Evolutionary conservation across 495 filamentous ascomycete genomes (phyloP).

Genomic region (Cairneyella variabilis): DNA sequence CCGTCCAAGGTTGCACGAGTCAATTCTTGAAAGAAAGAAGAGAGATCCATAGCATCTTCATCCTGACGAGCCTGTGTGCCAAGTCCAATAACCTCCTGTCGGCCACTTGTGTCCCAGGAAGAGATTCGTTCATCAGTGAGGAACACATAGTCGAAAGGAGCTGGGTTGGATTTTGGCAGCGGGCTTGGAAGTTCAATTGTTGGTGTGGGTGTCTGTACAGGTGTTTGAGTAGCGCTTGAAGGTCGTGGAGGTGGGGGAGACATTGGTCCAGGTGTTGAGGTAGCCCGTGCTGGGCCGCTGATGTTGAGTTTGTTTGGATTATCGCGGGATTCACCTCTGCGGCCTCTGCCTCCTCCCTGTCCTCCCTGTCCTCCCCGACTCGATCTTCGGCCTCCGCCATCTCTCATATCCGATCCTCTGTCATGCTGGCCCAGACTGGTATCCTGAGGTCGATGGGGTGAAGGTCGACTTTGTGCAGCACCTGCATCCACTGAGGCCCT

Average conservation of each 20-base stretch:
- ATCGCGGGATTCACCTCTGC: constrained; percentile 21
- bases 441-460: constrained; percentile 49
- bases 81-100: constrained; percentile 46
- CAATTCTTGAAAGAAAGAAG: constrained; percentile 80
- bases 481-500: constrained; percentile 36
- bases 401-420: constrained; percentile 16
- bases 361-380: constrained; percentile 24
- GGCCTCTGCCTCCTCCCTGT: constrained; percentile 21
- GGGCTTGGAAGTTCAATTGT: constrained; percentile 10
- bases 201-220: constrained; percentile 26
- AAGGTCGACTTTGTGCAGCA: constrained; percentile 38
- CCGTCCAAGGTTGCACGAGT: constrained; percentile 66
- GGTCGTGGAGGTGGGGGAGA: constrained; percentile 37
- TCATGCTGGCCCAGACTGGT: constrained; percentile 47
- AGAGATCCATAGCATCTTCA: constrained; percentile 61
- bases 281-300: constrained; percentile 10
- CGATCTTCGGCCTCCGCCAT: constrained; percentile 18
- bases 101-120: constrained; percentile 43
- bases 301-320: constrained; percentile 18
- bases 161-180: constrained; percentile 10
- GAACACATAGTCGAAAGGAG: constrained; percentile 41
- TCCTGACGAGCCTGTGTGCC: constrained; percentile 55
- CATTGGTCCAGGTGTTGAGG: constrained; percentile 25
- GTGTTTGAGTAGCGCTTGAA: constrained; percentile 35
- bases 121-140: constrained; percentile 44